Evolutionary conservation across 2,329 filamentous ascomycete species (phyloP).

Genomic region (Exophiala sp.): DNA sequence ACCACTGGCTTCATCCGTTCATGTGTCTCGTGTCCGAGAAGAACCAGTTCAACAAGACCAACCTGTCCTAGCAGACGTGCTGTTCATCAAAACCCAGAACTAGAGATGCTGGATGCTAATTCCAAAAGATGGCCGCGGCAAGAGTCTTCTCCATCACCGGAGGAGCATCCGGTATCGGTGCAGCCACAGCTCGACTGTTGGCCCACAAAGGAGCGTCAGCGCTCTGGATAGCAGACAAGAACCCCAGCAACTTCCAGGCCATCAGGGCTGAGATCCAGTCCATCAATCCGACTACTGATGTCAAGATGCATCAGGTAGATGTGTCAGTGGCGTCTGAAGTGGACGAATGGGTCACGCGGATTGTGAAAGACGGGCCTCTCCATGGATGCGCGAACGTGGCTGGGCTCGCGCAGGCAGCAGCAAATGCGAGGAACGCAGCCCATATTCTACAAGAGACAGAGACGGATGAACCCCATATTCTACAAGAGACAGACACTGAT

Average conservation of each 20-base stretch:
- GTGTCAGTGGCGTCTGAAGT: background rate
- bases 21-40: too few relatives aligned
- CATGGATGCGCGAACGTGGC: slow-evolving; percentile 6
- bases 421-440: slow-evolving; percentile 14
- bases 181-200: slow-evolving; percentile 36
- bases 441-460: too few relatives aligned
- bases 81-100: too few relatives aligned
- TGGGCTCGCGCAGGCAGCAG: slow-evolving; percentile 21
- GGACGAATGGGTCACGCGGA: slow-evolving; percentile 1
- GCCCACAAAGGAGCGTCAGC: background rate
- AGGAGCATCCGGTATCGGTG: slow-evolving; percentile 45
- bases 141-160: slow-evolving; percentile 4
- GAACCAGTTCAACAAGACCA: too few relatives aligned
- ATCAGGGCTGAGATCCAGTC: slow-evolving; percentile 30
- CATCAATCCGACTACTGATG: background rate
- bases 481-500: too few relatives aligned
- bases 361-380: background rate
- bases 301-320: background rate
- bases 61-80: too few relatives aligned
- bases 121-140: too few relatives aligned
- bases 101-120: too few relatives aligned
- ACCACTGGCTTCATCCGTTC: too few relatives aligned
- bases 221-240: background rate
- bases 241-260: background rate
- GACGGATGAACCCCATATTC: too few relatives aligned